Percentiles rank a stretch among this genome's conserved stretches.
Evolutionary conservation across 208 protist genomes (phyloP).

Genomic region (Tritrichomonas musculus): DNA sequence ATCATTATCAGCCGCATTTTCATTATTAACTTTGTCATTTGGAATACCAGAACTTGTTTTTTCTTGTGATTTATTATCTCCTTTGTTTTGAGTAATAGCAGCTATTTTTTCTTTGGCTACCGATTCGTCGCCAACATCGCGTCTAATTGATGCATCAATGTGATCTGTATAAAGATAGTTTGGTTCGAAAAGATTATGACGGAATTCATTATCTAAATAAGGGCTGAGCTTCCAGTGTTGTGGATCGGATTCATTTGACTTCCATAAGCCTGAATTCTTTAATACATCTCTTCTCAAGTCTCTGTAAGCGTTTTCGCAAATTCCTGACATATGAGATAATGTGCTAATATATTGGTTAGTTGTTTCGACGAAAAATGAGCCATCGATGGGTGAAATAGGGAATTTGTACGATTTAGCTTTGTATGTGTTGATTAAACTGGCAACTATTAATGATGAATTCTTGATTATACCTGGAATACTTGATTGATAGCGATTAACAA

Average conservation of each 20-base stretch:
- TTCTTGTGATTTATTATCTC: background rate
- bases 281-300: background rate
- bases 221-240: background rate
- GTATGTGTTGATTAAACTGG: no score
- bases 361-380: no score
- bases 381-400: no score
- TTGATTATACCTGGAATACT: no score
- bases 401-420: no score
- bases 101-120: background rate
- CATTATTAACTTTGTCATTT: background rate
- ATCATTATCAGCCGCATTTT: no score
- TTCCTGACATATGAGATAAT: no score
- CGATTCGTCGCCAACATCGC: background rate
- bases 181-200: background rate
- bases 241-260: background rate
- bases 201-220: background rate
- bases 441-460: no score
- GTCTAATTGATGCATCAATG: background rate
- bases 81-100: background rate
- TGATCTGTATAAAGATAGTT: background rate
- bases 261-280: background rate
- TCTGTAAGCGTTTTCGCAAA: slow-evolving; percentile 1
- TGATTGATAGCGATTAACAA: no score
- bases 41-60: background rate
- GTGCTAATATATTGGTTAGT: no score